Evolutionary conservation across 306 rosid species (phyloP), one percentile per base, ranked within the genome.

Genomic region (Cicer arietinum): DNA sequence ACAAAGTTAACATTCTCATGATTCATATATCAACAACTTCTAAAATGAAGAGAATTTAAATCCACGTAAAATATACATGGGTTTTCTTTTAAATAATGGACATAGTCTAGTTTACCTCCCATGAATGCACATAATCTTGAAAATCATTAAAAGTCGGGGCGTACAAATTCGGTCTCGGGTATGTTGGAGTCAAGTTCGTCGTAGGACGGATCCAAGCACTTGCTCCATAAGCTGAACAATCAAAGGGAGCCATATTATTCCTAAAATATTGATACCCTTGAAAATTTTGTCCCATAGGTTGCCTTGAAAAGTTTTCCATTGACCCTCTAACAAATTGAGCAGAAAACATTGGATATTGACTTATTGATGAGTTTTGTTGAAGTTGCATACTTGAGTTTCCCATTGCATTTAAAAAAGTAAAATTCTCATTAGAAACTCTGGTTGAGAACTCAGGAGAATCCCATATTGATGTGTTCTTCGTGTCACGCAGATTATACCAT

Each of bases 61-160:
- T 57, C 1, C 2, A 22, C 10, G 7, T 12, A 10, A 57, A 22
- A 30, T 9, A 22, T 30, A 22, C 3, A 56, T 22, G 41, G 1
- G 1, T 22, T 57, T 57, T 30, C 7, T 11, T 14, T 10, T 57
- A 22, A 57, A 16, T 50, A 18, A 39, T 48, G 11, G 63, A 63
- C 4, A 7, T n/a, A 76, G 20, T 43, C 1, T 13, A 25, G 4
- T 13, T 68, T 77, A 78, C 82, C 77, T 78, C 82, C 82, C 82
- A 78, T 20, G 77, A 12, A 0, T 39, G 39, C 9, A 40, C 42
- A 39, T 62, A 50, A 5, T 71, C 11, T 10, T 11, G 39, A 14
- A 50, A n/a, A 4, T 70, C 71, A 7, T 10, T 0, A 5, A 8
- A 1, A 30, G 81, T 7, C 0, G 77, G 65, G 1, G 7, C 7